Percentiles rank a stretch among this genome's conserved stretches.
These are phyloP conservation scores for Akebia trifoliata DNA, from an alignment of 164 flowering plant species.

Conservation along the genomic window DNA sequence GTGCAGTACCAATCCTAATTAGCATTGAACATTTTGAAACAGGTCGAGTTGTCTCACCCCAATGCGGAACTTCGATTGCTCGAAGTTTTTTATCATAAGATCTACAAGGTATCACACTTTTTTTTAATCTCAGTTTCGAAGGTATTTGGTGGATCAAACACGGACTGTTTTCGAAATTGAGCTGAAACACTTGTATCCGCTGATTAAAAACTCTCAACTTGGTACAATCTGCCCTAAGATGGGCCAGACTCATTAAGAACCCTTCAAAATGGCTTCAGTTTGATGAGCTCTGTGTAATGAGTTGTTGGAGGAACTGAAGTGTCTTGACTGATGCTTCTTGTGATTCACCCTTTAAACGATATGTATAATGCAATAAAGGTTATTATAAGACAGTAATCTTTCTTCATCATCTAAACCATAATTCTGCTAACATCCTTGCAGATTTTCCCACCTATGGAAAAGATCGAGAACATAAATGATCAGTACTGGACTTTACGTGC, in stretches of 20 bases:
- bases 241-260: too few species aligned
- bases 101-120: conserved; percentile 63
- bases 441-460: conserved; percentile 72
- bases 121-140: not conserved
- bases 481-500: conserved; percentile 90
- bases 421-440: conserved; percentile 24
- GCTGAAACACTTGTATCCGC: not conserved
- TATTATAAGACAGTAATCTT: not conserved
- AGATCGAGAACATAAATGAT: conserved; percentile 79
- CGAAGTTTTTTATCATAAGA: conserved; percentile 97
- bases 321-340: not conserved
- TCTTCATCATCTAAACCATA: not conserved
- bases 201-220: not conserved
- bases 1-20: not conserved
- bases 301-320: not conserved
- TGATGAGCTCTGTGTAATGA: too few species aligned
- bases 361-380: not conserved
- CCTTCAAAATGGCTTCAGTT: too few species aligned
- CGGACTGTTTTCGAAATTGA: not conserved
- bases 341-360: too few species aligned
- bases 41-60: conserved; percentile 93
- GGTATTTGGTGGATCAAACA: not conserved
- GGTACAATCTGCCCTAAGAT: not conserved
- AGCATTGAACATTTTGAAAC: conserved; percentile 18
- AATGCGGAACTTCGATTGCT: conserved; percentile 88